These are phyloP conservation scores for Phylloporus scabripes DNA, from an alignment of 768 basidiomycete species.

Conservation along the genomic window DNA sequence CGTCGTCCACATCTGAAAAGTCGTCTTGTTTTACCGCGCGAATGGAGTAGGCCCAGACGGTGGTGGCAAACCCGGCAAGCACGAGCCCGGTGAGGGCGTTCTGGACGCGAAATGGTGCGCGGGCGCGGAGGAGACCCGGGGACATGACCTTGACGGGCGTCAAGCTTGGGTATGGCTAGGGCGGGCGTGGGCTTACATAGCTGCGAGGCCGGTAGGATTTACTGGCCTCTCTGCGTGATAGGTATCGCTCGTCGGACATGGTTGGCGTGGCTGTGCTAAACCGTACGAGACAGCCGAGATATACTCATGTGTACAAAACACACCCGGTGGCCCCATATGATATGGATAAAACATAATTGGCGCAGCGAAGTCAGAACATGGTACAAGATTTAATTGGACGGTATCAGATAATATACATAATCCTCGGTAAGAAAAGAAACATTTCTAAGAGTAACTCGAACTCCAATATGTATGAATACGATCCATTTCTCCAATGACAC, in stretches of 20 bases:
- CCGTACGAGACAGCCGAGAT: no score
- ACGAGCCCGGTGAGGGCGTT: slow-evolving; percentile 75
- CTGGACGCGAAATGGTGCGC: slow-evolving; percentile 71
- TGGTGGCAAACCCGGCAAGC: slow-evolving; percentile 68
- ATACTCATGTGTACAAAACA: no score
- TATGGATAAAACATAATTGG: no score
- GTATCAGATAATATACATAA: no score
- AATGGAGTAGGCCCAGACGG: slow-evolving; percentile 91
- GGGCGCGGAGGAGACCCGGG: slow-evolving; percentile 79
- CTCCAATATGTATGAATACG: no score
- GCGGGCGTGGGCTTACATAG: slow-evolving; percentile 26
- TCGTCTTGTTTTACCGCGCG: slow-evolving; percentile 91
- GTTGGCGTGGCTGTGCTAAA: slow-evolving; percentile 15
- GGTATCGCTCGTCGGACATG: slow-evolving; percentile 33
- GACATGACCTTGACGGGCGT: slow-evolving; percentile 62
- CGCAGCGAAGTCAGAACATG: no score
- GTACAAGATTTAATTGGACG: no score
- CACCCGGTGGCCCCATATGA: no score
- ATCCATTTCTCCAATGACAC: no score
- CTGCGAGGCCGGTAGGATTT: slow-evolving; percentile 37
- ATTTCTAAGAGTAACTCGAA: no score
- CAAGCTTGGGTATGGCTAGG: not conserved
- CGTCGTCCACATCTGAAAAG: slow-evolving; percentile 82
- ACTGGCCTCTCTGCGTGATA: slow-evolving; percentile 29
- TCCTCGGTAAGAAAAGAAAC: no score